Evolutionary conservation across 257 asterid genomes (phyloP), one percentile per base, ranked within the genome.

Genomic region (Nicotiana tomentosiformis): DNA sequence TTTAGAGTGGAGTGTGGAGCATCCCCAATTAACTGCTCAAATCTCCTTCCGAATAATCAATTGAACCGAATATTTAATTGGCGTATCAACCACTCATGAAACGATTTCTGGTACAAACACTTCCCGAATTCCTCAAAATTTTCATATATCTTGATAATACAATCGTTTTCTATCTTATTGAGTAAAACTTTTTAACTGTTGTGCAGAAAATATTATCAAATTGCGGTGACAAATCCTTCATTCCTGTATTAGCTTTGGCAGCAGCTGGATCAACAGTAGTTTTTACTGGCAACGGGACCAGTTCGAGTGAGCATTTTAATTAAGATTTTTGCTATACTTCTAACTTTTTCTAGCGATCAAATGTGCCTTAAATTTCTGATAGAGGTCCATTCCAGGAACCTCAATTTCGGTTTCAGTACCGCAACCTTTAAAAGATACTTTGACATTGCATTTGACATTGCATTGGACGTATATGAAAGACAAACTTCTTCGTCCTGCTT

Each of bases 261-360:
- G 84, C 96, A 37, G 90, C 92, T 67, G 94, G 97, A 57, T 91
- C 95, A 8, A 96, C 95, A 33, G 64, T 88, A 32, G 23, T 84
- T 32, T 90, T 64, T 87, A 83, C 84, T 51, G 64, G 85, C 81
- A 51, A 76, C 79, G 87, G 84, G 55, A 78, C 90, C 10, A 83
- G 87, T 87, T 86, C 91, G 15, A 76, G 98, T 89, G 83, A 88
- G 88, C 29, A 57, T 33, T 46, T 37, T 16, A 17, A 11, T 37
- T 26, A 43, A 60, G 37, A 49, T 1, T 20, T 51, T 51, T 5
- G 2, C 14, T 33, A 70, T 10, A 4, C 35, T 18, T 3, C 4
- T 74, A 16, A 14, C 57, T 74, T 9, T 49, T 20, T 37, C 56
- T 10, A 5, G 56, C n/a, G 3, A n/a, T 4, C 32, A 35, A 18